Evolutionary conservation across 331 rosid species (phyloP).

Genomic region (Spiraea crenata): DNA sequence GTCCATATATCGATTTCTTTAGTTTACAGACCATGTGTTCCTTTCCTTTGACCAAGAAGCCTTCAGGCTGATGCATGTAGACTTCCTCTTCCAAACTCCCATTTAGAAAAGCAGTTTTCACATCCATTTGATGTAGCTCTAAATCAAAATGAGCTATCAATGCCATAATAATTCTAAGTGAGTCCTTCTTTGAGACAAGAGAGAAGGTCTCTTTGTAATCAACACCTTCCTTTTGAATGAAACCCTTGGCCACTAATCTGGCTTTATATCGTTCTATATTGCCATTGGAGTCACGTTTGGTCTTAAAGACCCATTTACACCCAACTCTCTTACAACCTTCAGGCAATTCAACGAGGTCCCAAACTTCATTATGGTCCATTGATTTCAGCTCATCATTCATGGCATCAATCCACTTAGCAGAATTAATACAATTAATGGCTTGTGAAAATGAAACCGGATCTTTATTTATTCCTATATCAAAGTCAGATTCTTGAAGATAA

Average conservation of each 20-base stretch:
- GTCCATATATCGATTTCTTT: neutral
- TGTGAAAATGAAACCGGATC: neutral
- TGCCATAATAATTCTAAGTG: neutral
- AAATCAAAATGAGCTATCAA: neutral
- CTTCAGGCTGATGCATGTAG: neutral
- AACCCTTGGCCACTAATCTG: neutral
- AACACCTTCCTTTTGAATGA: neutral
- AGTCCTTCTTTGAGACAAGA: neutral
- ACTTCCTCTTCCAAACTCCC: neutral
- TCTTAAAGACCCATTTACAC: neutral
- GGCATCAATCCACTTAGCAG: neutral
- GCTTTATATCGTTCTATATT: neutral
- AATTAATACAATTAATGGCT: too few species aligned
- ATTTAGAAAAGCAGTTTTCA: neutral
- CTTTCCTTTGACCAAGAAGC: neutral
- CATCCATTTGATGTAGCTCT: neutral
- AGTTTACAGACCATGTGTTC: conserved; percentile 1
- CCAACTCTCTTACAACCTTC: neutral
- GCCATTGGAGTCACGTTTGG: neutral
- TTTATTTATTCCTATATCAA: neutral
- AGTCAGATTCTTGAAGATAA: neutral
- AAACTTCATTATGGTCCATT: neutral
- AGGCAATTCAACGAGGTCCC: neutral
- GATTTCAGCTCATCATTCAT: neutral
- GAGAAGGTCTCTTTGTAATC: neutral